Conservation (phyloP, 371 early-diverging fungal genomes). For the Circinella minor region DNA sequence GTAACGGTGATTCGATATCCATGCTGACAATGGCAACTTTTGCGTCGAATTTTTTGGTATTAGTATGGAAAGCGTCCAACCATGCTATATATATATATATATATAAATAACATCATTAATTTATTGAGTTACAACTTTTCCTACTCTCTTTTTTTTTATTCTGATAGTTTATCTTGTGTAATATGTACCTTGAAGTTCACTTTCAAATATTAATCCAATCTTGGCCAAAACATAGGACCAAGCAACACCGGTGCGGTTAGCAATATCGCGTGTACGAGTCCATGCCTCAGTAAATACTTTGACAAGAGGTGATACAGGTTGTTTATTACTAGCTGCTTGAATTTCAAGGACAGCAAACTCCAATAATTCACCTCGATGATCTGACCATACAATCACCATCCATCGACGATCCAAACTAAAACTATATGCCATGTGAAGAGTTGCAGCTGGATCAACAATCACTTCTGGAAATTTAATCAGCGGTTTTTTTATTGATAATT, state of each 20-base stretch:
- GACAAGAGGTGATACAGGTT: slow-evolving; percentile 13
- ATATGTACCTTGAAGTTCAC: slow-evolving; percentile 29
- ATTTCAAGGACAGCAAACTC: slow-evolving; percentile 40
- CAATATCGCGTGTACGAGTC: slow-evolving; percentile 33
- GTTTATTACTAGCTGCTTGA: slow-evolving; percentile 13
- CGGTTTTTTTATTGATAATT: slow-evolving; percentile 42
- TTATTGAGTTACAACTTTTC: too few species aligned
- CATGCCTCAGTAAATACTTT: slow-evolving; percentile 38
- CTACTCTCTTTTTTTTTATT: too few species aligned
- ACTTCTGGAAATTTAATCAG: slow-evolving; percentile 25
- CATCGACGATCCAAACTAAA: slow-evolving; percentile 64
- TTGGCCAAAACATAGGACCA: slow-evolving; percentile 41
- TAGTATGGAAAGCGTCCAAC: slow-evolving; percentile 23
- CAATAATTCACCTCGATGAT: slow-evolving; percentile 59
- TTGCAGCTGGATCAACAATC: slow-evolving; percentile 34
- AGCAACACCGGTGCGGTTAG: slow-evolving; percentile 24
- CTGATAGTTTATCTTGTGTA: neutral
- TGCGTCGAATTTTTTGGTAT: slow-evolving; percentile 22
- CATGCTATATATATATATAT: slow-evolving; percentile 30
- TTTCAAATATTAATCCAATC: slow-evolving; percentile 43
- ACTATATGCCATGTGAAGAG: slow-evolving; percentile 62
- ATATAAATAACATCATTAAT: too few species aligned
- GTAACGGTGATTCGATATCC: slow-evolving; percentile 54
- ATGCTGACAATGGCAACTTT: slow-evolving; percentile 53
- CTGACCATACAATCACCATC: slow-evolving; percentile 64